Evolutionary conservation across 2,329 filamentous ascomycete genomes (phyloP), one percentile per base, ranked within the genome.

Genomic region (Paraphaeosphaeria minitans): DNA sequence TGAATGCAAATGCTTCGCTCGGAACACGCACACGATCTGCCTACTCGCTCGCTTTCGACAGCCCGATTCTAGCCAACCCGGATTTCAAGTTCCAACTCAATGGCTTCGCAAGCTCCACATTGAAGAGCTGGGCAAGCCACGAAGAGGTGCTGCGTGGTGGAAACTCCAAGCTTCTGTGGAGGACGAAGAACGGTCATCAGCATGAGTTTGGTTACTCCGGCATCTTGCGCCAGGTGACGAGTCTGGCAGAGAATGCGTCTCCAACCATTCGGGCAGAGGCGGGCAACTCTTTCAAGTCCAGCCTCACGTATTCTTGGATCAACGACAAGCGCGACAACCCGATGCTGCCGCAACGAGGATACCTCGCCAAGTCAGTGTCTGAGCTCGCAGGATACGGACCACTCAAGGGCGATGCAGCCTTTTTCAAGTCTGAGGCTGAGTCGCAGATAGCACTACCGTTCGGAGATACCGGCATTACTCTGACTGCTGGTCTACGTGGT

Each of bases 81-180:
- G 89, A 97, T 72, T 80, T 92, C 68, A 85, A 89, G 60, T 81
- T 93, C 61, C 89, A 94, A 66, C 70, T 96, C 60, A 93, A 96
- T 65, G 93, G 85, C 1, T 81, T 97, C 46, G 88, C 90, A 10
- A 96, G 91, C 62, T 89, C 92, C 46, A 96, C 92, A 0, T 86
- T 94, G 62, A 97, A 98, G 78, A 86, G 88, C 13, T 98, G 92
- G 91, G 93, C 95, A 22, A 95, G 91, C 64, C 94, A 99, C 73
- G 94, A 98, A 69, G 94, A 99, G 78, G 87, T 89, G 3, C 80
- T 96, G 21, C 91, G 89, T 71, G 93, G 93, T 16, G 92, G 86
- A 21, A 89, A 86, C 67, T 81, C 90, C 13, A 93, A 91, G 65
- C 82, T 97, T 42, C 87, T 88, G 41, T 98, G 91, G 90, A 78